Conservation (phyloP, 129 eudicot genomes). For the Gnaphalium uliginosum region DNA sequence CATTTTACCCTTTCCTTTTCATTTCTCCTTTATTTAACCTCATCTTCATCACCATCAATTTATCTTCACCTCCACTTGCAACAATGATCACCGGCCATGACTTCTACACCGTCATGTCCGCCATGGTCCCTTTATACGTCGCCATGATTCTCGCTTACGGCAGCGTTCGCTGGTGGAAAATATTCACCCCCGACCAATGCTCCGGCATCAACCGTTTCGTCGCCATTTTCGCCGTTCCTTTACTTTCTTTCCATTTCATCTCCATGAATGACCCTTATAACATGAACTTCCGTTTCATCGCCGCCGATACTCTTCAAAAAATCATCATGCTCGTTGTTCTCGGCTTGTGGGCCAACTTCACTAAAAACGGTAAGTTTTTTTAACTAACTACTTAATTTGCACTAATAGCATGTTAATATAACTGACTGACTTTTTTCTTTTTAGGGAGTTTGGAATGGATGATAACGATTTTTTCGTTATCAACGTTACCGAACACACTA, state of each 20-base stretch:
- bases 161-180: slow-evolving; percentile 96
- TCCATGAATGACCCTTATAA: slow-evolving; percentile 67
- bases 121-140: slow-evolving; percentile 81
- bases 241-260: slow-evolving; percentile 83
- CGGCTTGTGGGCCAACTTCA: slow-evolving; percentile 57
- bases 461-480: slow-evolving; percentile 71
- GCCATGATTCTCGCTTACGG: slow-evolving; percentile 97
- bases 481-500: slow-evolving; percentile 74
- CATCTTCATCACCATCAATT: not conserved
- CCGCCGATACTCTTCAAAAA: slow-evolving; percentile 83
- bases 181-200: slow-evolving; percentile 89
- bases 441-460: slow-evolving; percentile 63
- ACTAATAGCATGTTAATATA: not conserved
- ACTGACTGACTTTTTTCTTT: not conserved
- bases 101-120: slow-evolving; percentile 81
- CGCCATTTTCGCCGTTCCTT: slow-evolving; percentile 84
- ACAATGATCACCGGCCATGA: slow-evolving; percentile 85
- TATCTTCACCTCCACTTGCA: not conserved
- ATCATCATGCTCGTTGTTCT: slow-evolving; percentile 63
- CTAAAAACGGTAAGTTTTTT: slow-evolving; percentile 47
- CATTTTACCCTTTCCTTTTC: not conserved
- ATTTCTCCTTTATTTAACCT: not conserved
- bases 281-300: slow-evolving; percentile 82
- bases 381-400: not conserved
- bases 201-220: slow-evolving; percentile 96